Conservation (phyloP, 2,329 filamentous ascomycete species). For the Monilinia fructigena region DNA sequence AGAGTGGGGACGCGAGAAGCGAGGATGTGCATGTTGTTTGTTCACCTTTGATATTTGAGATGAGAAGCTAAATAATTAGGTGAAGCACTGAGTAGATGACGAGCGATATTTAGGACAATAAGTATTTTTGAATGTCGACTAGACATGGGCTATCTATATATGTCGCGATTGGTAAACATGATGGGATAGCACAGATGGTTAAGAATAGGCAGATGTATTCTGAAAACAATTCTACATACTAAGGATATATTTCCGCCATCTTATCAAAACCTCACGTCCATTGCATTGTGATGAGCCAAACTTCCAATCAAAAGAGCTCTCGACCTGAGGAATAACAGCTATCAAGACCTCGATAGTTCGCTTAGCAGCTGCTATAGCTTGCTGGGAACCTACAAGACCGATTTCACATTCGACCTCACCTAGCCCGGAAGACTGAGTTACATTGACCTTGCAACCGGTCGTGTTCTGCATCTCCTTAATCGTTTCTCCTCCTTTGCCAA, state of each 20-base stretch:
- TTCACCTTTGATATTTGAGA: too few species aligned
- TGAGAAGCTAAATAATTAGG: background rate
- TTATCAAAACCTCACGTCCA: too few species aligned
- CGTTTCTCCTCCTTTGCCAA: constrained; percentile 89
- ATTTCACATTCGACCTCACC: constrained; percentile 82
- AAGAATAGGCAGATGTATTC: background rate
- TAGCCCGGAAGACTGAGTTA: constrained; percentile 75
- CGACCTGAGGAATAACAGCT: background rate
- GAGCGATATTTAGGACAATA: background rate
- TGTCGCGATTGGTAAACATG: background rate
- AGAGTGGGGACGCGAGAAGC: too few species aligned
- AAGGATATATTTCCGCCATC: background rate
- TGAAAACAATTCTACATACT: background rate
- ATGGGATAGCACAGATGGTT: background rate
- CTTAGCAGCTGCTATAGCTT: constrained; percentile 79
- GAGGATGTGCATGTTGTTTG: too few species aligned
- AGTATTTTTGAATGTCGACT: background rate
- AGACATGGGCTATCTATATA: background rate
- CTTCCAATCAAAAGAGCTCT: accelerated
- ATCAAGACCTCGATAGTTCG: constrained; percentile 66
- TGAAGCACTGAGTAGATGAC: too few species aligned
- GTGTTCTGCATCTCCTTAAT: constrained; percentile 90
- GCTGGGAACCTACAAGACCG: constrained; percentile 73
- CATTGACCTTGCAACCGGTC: constrained; percentile 93
- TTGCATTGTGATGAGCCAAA: background rate